A percentile compares a stretch with the other conserved stretches of the same genome.
phyloP scores from a whole-genome alignment of 495 filamentous ascomycete species.

The Cercophora sp. region DNA sequence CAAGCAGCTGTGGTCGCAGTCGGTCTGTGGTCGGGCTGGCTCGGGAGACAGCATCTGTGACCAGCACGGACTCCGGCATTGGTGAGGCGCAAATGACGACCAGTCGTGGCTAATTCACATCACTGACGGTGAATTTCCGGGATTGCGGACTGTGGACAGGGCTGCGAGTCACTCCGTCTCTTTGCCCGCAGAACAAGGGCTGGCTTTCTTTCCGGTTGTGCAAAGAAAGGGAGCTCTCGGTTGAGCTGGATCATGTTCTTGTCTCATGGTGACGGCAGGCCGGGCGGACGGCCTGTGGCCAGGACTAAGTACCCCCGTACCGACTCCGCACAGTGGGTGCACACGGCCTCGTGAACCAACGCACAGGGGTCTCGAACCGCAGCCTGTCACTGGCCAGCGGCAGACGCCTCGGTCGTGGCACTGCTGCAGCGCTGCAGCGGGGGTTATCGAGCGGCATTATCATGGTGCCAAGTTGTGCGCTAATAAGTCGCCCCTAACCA shows the following conservation, averaged over 20 bases:
- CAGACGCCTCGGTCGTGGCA: not conserved
- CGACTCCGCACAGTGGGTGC: conserved; percentile 13
- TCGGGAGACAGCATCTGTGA: not conserved
- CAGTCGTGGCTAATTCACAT: conserved; percentile 6
- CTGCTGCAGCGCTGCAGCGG: not conserved
- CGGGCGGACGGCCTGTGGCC: not conserved
- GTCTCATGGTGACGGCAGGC: conserved; percentile 18
- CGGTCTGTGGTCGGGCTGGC: not conserved
- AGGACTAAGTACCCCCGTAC: not conserved
- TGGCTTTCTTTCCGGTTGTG: not conserved
- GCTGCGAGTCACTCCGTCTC: not conserved
- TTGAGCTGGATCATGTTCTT: conserved; percentile 8
- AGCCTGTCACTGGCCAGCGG: not conserved
- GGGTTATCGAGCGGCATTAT: conserved; percentile 1
- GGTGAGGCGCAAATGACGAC: not conserved
- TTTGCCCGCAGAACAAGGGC: not conserved
- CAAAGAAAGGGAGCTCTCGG: not conserved
- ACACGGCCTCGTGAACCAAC: not conserved
- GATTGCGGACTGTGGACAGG: not conserved
- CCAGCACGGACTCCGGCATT: not conserved
- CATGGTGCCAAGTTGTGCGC: conserved; percentile 12
- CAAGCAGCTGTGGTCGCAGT: not conserved
- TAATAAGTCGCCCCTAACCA: not conserved
- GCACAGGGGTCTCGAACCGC: not conserved
- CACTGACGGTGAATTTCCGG: too few species aligned